Base-by-base conservation (phyloP, 2,329 filamentous ascomycete species). In the Fusarium concolor region DNA sequence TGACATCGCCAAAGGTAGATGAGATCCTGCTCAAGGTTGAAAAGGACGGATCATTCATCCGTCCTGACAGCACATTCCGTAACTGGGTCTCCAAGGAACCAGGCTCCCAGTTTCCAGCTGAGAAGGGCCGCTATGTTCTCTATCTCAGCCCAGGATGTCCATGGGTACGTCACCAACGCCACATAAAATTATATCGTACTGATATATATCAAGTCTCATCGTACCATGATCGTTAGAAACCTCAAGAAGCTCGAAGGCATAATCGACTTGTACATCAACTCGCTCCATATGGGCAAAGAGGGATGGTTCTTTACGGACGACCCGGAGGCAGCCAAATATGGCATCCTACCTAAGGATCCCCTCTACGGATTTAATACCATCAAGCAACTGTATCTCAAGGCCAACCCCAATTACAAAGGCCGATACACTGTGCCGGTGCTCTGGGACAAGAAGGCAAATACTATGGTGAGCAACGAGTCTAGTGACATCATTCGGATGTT, bases 401-500 rank as follows among this genome's bases (percentile, higher is more conserved):
- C 87, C 28, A 85, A 92, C 67, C 86, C 88, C 0, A 81, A 89
- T 53, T 96, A 93, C 24, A 78, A 80, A 1, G 91, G 90, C 1
- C 85, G 91, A 10, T 92, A 91, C 75, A 94, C 92, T 0, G 92
- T 94, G 2, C 92, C 92, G 0, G 88, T 90, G 0, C 82, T 94
- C 11, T 92, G 87, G 82, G 90, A 92, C 69, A 90, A 88, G 76
- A 87, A 90, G 76, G 82, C 83, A 24, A 86, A 89, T 47, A 87
- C 84, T 17, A 92, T 95, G 68, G 92, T 96, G 44, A 94, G 87
- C 83, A 96, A 96, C 68, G 93, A 96, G 82, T 92, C 89, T 55
- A 87, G 88, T 52, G 93, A 96, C 77, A 95, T 96, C 71, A 93
- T 96, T 71, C 87, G 92, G 67, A 94, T 95, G 90, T 82, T 96